Base-by-base conservation (phyloP, 73 alveolate genomes). In the Chromera velia region DNA sequence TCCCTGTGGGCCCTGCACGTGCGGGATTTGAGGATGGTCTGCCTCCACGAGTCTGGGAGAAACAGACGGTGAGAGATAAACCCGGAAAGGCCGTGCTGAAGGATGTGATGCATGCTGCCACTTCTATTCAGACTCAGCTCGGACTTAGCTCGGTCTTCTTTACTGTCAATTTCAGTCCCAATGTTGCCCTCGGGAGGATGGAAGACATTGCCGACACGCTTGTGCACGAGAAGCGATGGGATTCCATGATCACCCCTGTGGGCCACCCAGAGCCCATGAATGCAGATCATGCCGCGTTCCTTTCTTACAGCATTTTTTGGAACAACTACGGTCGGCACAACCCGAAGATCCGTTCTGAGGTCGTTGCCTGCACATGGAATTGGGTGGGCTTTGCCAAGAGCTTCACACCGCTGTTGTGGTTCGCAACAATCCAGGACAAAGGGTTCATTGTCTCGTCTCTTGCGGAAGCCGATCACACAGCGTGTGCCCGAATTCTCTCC, bases 381-480 rank as follows among this genome's bases (percentile, higher is more conserved):
- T 66, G 73, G 73, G 29, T 45, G 73, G 73, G 73, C 22, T 28
- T 66, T 6, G 6, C 32, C 46, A 66, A 29, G 27, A 28, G 73
- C 45, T 66, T 66, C 24, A n/a, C 73, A 9, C 73, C 73, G 22
- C 26, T 66, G 22, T 6, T n/a, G 32, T 27, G 34, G 45, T 66
- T 18, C 24, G 45, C 73, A 18, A 66, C 45, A 27, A 28, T 66
- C 73, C 34, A 66, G 34, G 73, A 45, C 73, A 66, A 29, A 28
- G 0, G 1, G 46, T 66, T 27, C 45, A 28, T 6, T 45, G 22
- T 66, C 45, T 28, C 73, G 40, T 13, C 32, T 45, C 24, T 66
- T n/a, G 73, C 73, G 1, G 73, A 66, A 45, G 46, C 73, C 27
- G 73, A 66, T 29, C 73, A 66, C n/a, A n/a, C n/a, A n/a, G n/a